Evolutionary conservation across 495 filamentous ascomycete species (phyloP).

Genomic region (Annulohypoxylon bovei): DNA sequence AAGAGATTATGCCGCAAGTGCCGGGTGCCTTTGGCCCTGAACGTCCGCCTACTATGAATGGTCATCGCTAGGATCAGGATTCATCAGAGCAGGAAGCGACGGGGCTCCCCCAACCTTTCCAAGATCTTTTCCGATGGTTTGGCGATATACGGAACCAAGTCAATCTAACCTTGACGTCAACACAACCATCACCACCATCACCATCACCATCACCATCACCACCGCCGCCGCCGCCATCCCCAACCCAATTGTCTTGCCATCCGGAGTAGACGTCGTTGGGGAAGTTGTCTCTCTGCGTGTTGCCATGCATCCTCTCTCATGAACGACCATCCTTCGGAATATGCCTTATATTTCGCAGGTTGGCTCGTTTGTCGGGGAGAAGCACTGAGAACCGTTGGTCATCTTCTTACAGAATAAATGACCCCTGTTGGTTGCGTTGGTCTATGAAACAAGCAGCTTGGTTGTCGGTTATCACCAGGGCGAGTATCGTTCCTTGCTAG

Average conservation of each 20-base stretch:
- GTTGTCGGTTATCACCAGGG: slow-evolving; percentile 8
- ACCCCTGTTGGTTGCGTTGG: slow-evolving; percentile 16
- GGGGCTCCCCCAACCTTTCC: slow-evolving; percentile 13
- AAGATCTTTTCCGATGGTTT: slow-evolving; percentile 25
- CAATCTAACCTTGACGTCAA: not conserved
- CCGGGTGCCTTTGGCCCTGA: slow-evolving; percentile 48
- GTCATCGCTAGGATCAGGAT: slow-evolving; percentile 48
- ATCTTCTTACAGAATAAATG: slow-evolving; percentile 5
- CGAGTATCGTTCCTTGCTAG: slow-evolving; percentile 34
- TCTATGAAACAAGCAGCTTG: slow-evolving; percentile 23
- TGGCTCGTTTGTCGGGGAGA: not conserved
- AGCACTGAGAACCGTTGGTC: not conserved
- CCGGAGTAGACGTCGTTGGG: not conserved
- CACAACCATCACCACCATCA: not conserved
- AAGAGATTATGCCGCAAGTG: slow-evolving; percentile 46
- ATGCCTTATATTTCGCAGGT: not conserved
- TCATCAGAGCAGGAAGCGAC: slow-evolving; percentile 27
- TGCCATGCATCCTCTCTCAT: not conserved
- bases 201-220: not conserved
- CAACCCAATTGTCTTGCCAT: not conserved
- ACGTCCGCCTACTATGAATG: slow-evolving; percentile 50
- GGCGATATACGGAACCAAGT: not conserved
- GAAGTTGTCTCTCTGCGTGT: not conserved
- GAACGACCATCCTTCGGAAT: not conserved
- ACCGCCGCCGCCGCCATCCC: not conserved